phyloP scores from a whole-genome alignment of 2,329 filamentous ascomycete species.

The Aspergillus carbonarius region DNA sequence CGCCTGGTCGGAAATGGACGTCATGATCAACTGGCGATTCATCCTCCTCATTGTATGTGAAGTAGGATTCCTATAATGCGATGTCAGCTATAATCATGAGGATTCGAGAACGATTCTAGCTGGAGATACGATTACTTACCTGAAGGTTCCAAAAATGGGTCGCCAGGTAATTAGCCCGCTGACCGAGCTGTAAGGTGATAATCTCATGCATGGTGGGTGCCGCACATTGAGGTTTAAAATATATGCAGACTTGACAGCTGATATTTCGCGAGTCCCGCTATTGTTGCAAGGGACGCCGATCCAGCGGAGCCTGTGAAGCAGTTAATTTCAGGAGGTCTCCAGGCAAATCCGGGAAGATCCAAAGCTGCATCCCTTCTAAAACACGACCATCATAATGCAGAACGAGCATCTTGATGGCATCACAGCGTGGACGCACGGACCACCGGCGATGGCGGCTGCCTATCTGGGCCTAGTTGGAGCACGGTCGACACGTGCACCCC shows the following conservation, averaged over 20 bases:
- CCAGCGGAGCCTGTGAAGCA: too few relatives aligned
- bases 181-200: slow-evolving; percentile 87
- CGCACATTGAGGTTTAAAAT: slow-evolving; percentile 1
- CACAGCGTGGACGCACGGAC: slow-evolving; percentile 10
- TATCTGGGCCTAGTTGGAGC: slow-evolving; percentile 5
- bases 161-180: slow-evolving; percentile 87
- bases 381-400: neutral
- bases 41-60: slow-evolving; percentile 73
- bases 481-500: slow-evolving; percentile 22
- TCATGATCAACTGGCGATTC: slow-evolving; percentile 74
- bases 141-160: slow-evolving; percentile 98
- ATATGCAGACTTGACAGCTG: slow-evolving; percentile 5
- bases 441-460: slow-evolving; percentile 1
- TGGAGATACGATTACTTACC: slow-evolving; percentile 50
- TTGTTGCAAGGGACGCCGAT: neutral
- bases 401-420: slow-evolving; percentile 1
- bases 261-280: neutral
- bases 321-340: neutral
- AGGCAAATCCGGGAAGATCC: neutral
- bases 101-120: neutral
- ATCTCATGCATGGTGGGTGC: slow-evolving; percentile 77
- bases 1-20: slow-evolving; percentile 81
- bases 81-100: slow-evolving; percentile 6
- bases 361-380: neutral
- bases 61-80: slow-evolving; percentile 82